Evolutionary conservation across 345 rosid species (phyloP), one percentile per base, ranked within the genome.

Genomic region (Theobroma cacao): DNA sequence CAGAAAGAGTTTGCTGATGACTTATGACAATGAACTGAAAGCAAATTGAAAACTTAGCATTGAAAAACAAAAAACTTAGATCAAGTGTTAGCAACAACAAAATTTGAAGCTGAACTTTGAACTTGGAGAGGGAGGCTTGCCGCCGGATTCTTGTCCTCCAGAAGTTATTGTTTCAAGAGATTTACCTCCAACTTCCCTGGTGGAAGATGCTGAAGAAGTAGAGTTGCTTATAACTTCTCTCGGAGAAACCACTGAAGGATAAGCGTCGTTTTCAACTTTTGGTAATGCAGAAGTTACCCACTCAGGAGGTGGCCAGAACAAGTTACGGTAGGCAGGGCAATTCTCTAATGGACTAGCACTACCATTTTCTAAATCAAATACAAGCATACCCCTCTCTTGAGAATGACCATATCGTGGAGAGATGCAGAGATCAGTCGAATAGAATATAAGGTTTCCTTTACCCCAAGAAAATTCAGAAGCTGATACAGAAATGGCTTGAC

Each of bases 231-330:
- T 8, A 69, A 28, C 40, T 18, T 71, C 4, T 5, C 11, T 15
- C 1, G 38, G 47, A 69, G 40, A 47, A 69, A 45, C 28, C 38
- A 17, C 24, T 7, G 56, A 28, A 41, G 7, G 45, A 41, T 9
- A 41, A 41, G 45, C 45, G 10, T 41, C 9, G 45, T 11, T 6
- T 7, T 41, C 41, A 11, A 1, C 2, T 69, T 69, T 38, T 69
- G 36, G 20, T 40, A 40, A 40, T 0, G 81, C 41, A 22, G 87
- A 83, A 82, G 84, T 74, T 62, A 90, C 79, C 98, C 97, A 92
- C 0, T 45, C 61, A 11, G 97, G 97, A 77, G 94, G 95, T 22
- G 95, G 98, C 97, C 97, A 89, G 66, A 96, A 91, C 86, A 96
- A 66, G 84, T 89, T 86, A 13, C 86, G 75, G 75, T 84, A 85